Evolutionary conservation across 805 yeast genomes (phyloP), one percentile per base, ranked within the genome.

Genomic region (Candida rishiriensis): DNA sequence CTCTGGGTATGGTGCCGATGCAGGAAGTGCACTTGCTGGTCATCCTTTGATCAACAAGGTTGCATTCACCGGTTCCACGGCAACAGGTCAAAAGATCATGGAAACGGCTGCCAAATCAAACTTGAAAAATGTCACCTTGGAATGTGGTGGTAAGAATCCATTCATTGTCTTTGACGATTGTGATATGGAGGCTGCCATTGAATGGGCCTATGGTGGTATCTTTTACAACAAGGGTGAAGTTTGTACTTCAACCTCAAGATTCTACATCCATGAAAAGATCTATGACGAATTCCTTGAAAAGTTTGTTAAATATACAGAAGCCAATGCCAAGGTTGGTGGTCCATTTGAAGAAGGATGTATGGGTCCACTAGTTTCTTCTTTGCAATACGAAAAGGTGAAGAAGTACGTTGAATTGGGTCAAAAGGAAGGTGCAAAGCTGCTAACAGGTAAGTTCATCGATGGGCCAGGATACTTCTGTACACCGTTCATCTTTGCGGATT

Each of bases 21-120:
- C 83, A 50, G 93, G 93, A 64, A 72, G 76, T 44, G 79, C 83
- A 37, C 74, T 85, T 51, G 72, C 85, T 38, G 68, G 71, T 47
- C 90, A 85, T 64, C 81, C 79, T 49, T 75, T 69, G 52, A 75
- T 85, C 52, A 78, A 79, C 59, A 85, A 85, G 66, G 72, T 84
- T 56, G 88, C 90, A 3, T 85, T 85, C 69, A 85, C 93, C 40
- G 93, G 93, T 55, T 84, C 91, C 26, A 85, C 91, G 34, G 78
- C 76, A 42, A 75, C 84, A 44, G 93, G 93, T 64, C 79, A 79
- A 62, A 69, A 66, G 57, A 81, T 85, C 51, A 83, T 84, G 80
- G 73, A 75, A 54, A 72, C 75, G 53, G 85, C 88, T 55, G 83
- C 88, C 10, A 72, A 56, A 59, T 53, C 60, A 10, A 76, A 76